Evolutionary conservation across 2,329 filamentous ascomycete genomes (phyloP), one percentile per base, ranked within the genome.

Genomic region (Akanthomyces dipterigenus): DNA sequence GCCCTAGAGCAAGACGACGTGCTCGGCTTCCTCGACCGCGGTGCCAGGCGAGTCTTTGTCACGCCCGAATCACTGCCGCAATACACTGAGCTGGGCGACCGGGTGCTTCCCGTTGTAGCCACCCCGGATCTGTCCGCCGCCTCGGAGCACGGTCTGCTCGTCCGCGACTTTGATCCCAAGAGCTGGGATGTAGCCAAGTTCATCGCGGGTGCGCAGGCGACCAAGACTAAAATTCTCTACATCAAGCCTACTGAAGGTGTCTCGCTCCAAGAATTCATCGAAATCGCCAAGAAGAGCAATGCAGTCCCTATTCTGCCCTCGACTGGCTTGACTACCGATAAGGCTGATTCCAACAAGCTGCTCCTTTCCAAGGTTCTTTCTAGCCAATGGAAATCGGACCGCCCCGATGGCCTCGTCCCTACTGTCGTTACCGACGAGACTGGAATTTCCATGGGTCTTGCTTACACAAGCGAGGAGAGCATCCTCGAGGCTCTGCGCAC

Each of bases 401-500:
- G 92, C 65, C 75, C 85, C 4, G 96, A 97, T 71, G 88, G 89
- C 9, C 82, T 99, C 9, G 86, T 96, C 67, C 88, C 95, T 1
- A 99, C 95, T 0, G 84, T 96, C 4, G 95, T 99, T 8, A 92
- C 90, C 1, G 91, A 99, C 71, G 91, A 96, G 78, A 81, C 88
- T 54, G 93, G 92, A 1, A 80, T 89, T 22, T 90, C 91, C 9
- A 79, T 99, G 16, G 95, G 95, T 0, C 77, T 99, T 65, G 95
- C 97, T 20, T 99, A 97, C 80, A 96, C 93, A 75, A 97, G 90
- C 70, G 86, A 89, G 65, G 90, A 96, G 74, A 98, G 93, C 72
- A 86, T 99, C 38, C 81, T 86, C 9, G 93, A 96, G 77, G 93
- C 93, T 42, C 73, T 99, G 63, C 85, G 85, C 69, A 96, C 91